Evolutionary conservation across 1,284 basidiomycete genomes (phyloP).

Genomic region (Malassezia yamatoensis): DNA sequence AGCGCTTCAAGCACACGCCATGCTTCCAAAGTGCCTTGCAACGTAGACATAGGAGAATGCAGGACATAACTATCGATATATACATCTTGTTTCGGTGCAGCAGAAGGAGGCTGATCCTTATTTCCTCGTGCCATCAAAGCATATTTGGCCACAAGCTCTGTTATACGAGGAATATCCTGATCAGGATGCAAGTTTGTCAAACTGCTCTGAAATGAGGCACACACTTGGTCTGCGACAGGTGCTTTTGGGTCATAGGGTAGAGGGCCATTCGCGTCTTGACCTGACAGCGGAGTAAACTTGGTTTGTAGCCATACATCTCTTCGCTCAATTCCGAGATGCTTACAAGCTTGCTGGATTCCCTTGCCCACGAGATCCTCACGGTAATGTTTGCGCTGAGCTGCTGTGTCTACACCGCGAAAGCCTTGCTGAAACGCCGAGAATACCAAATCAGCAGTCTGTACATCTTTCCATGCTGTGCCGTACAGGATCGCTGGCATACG

Average conservation of each 20-base stretch:
- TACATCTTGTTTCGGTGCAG: conserved; percentile 16
- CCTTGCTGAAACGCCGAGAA: conserved; percentile 31
- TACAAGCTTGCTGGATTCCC: conserved; percentile 22
- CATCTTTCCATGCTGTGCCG: conserved; percentile 44
- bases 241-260: conserved; percentile 29
- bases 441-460: conserved; percentile 29
- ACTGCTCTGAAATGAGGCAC: conserved; percentile 22
- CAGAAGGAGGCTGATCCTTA: background rate
- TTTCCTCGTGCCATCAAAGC: conserved; percentile 9
- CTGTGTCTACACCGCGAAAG: conserved; percentile 42
- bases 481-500: conserved; percentile 34
- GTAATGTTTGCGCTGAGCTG: conserved; percentile 44
- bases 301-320: conserved; percentile 39
- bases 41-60: conserved; percentile 32
- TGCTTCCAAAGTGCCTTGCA: conserved; percentile 34
- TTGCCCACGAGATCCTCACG: conserved; percentile 40
- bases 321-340: conserved; percentile 23
- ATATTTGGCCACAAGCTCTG: conserved; percentile 16
- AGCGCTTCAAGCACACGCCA: conserved; percentile 39
- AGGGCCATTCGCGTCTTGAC: conserved; percentile 27
- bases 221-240: conserved; percentile 27
- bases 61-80: conserved; percentile 40
- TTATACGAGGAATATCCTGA: conserved; percentile 11
- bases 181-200: conserved; percentile 27
- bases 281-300: conserved; percentile 37